Percentiles rank a stretch among this genome's conserved stretches.
Evolutionary conservation across 2,329 filamentous ascomycete genomes (phyloP).

Genomic region (Ophiostoma sp.): DNA sequence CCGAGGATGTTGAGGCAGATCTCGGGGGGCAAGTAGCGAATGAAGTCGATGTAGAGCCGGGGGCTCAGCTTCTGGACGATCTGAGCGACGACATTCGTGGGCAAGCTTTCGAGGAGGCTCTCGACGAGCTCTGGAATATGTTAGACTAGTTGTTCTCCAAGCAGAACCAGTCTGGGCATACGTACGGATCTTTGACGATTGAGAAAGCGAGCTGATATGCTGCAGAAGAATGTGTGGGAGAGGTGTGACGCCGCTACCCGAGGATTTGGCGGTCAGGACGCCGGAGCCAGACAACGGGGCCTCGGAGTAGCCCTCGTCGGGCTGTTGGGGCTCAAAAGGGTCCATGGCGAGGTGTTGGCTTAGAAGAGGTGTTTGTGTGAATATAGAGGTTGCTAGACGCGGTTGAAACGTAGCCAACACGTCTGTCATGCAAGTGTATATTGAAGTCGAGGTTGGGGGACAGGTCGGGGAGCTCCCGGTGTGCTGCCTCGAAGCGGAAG

Average conservation of each 20-base stretch:
- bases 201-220: slow-evolving; percentile 46
- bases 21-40: slow-evolving; percentile 77
- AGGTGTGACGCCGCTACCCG: background rate
- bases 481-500: background rate
- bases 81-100: slow-evolving; percentile 70
- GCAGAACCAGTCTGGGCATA: background rate
- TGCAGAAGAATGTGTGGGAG: slow-evolving; percentile 25
- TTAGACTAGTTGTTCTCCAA: background rate
- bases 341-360: slow-evolving; percentile 20
- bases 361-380: background rate
- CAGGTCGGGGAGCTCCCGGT: background rate
- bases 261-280: slow-evolving; percentile 28
- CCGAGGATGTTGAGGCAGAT: slow-evolving; percentile 85
- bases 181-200: slow-evolving; percentile 22
- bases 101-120: slow-evolving; percentile 68
- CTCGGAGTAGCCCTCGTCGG: slow-evolving; percentile 85
- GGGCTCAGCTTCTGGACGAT: slow-evolving; percentile 77
- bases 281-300: slow-evolving; percentile 49
- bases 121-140: slow-evolving; percentile 65
- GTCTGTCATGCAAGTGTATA: background rate
- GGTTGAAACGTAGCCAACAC: no score
- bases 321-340: slow-evolving; percentile 40
- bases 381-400: background rate
- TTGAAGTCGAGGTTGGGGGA: background rate
- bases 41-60: slow-evolving; percentile 87